Base-by-base conservation (phyloP, 305 asterid species). In the Vinca major region DNA sequence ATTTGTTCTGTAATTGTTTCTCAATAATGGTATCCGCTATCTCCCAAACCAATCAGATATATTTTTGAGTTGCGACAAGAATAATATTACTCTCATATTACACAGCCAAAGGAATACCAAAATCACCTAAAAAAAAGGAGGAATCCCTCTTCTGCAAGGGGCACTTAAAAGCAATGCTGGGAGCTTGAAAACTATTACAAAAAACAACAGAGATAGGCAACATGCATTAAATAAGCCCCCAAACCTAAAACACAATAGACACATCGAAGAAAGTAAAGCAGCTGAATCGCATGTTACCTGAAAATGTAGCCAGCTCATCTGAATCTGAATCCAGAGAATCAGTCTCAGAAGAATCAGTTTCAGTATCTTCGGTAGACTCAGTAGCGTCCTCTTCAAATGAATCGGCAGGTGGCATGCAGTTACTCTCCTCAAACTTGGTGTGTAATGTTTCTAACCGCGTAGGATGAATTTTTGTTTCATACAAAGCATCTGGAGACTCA, bases 271-370 rank as follows among this genome's bases (percentile, higher is more conserved):
- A 62, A 56, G 40, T 48, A 57, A 21, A 41, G 36, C 4, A 11
- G 57, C 54, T 33, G 5, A 1, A 39, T 36, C 16, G 48, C 19
- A 43, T 44, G 5, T 40, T 41, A 91, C 98, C 98, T 81, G 98
- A 91, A 70, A 89, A 86, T 70, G 82, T 85, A 76, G 79, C 78
- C 87, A 73, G 60, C 6, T 81, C 95, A 78, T 92, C 90, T 51
- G 93, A 80, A 82, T 89, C 96, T 2, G 95, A 88, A 63, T 89
- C 91, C 76, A 77, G 65, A 69, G 96, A 88, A 81, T 90, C 95
- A 16, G 93, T 80, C 73, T 83, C 95, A n/a, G 91, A 87, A 78
- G 95, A 84, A 81, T 92, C 98, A 20, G 98, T 92, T 83, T 90
- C 98, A 63, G 98, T 87, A 75, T 86, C 92, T 81, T 92, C 97